Percentiles rank a stretch among this genome's conserved stretches.
Evolutionary conservation across 768 basidiomycete species (phyloP).

Genomic region (Leccinum truebloodii): DNA sequence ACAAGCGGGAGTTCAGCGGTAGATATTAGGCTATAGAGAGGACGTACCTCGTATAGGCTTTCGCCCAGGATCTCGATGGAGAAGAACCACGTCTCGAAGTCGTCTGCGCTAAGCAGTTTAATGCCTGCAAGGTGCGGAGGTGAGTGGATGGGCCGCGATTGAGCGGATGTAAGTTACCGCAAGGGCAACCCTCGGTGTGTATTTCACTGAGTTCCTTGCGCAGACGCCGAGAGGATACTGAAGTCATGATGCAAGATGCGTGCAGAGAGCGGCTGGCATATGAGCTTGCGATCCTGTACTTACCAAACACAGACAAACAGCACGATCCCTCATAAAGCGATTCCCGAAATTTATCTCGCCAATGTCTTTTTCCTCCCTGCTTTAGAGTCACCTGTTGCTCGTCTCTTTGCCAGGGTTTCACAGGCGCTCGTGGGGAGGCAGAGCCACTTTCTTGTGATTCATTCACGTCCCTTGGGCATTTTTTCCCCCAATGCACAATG

Average conservation of each 20-base stretch:
- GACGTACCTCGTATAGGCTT: conserved; percentile 66
- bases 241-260: conserved; percentile 46
- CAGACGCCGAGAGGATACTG: conserved; percentile 63
- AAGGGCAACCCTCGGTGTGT: conserved; percentile 62
- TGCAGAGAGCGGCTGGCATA: conserved; percentile 5
- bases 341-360: neutral
- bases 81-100: conserved; percentile 77
- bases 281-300: conserved; percentile 9
- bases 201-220: conserved; percentile 74
- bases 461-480: conserved; percentile 15
- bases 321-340: conserved; percentile 30
- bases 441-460: conserved; percentile 40
- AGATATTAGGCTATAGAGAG: neutral
- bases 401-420: conserved; percentile 39
- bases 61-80: conserved; percentile 85
- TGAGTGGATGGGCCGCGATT: neutral
- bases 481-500: conserved; percentile 16
- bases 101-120: conserved; percentile 68
- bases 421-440: conserved; percentile 75
- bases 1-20: conserved; percentile 2
- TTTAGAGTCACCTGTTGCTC: conserved; percentile 72
- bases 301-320: conserved; percentile 43
- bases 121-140: conserved; percentile 53
- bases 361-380: conserved; percentile 53
- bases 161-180: conserved; percentile 42